phyloP scores from a whole-genome alignment of 2,329 filamentous ascomycete species.

The Colletotrichum sp. region DNA sequence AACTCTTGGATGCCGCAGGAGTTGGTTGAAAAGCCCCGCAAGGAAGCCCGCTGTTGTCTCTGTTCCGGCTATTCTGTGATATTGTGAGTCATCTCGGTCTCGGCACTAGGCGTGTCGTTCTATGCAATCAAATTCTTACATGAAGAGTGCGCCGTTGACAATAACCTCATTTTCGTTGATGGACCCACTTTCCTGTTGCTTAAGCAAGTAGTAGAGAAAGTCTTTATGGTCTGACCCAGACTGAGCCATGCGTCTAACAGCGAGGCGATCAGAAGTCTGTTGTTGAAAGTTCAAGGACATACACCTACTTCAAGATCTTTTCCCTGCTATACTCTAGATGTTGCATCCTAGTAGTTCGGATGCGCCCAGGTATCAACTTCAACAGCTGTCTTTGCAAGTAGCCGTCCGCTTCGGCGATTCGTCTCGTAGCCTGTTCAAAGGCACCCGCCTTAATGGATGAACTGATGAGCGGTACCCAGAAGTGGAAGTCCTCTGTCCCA shows the following conservation, averaged over 20 bases:
- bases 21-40: constrained; percentile 36
- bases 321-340: not conserved
- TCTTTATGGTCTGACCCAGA: not conserved
- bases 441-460: constrained; percentile 2
- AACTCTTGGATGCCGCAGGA: constrained; percentile 34
- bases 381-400: not conserved
- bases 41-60: constrained; percentile 23
- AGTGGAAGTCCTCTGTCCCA: not conserved
- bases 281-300: no score
- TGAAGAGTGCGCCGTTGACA: not conserved
- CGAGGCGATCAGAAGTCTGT: not conserved
- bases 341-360: not conserved
- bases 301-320: not conserved
- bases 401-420: not conserved
- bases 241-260: not conserved
- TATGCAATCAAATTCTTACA: not conserved
- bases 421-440: not conserved
- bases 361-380: not conserved
- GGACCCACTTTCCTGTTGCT: not conserved
- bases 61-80: not conserved
- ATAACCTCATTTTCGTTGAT: not conserved
- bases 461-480: constrained; percentile 7
- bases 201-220: not conserved
- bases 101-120: rapidly evolving
- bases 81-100: rapidly evolving